These are phyloP conservation scores for Beauveria australis DNA, from an alignment of 2,329 filamentous ascomycete species.

Conservation along the genomic window DNA sequence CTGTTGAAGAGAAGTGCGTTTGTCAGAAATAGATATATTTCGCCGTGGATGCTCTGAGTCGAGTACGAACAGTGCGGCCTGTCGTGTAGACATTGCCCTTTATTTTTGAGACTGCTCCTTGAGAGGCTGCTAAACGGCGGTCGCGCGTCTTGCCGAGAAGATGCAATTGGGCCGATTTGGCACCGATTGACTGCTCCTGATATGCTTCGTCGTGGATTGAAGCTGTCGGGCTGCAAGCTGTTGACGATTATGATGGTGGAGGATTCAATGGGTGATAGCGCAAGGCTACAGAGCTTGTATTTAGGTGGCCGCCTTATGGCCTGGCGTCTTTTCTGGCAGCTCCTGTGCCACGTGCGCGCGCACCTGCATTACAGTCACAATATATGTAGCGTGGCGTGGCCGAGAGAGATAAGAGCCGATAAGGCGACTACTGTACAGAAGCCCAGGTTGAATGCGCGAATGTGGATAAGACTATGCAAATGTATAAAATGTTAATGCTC, in stretches of 20 bases:
- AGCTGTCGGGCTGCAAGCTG: background rate
- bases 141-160: background rate
- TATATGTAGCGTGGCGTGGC: background rate
- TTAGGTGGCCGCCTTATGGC: background rate
- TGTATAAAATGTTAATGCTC: background rate
- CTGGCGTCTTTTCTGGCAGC: background rate
- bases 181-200: background rate
- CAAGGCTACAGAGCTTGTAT: background rate
- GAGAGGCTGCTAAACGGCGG: background rate
- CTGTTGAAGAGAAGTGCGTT: slow-evolving; percentile 26
- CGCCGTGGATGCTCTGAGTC: slow-evolving; percentile 3
- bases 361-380: background rate
- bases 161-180: background rate
- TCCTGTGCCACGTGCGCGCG: background rate
- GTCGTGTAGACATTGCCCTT: slow-evolving; percentile 34
- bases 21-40: background rate
- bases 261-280: background rate
- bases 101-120: background rate
- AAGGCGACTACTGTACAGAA: background rate
- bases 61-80: slow-evolving; percentile 41
- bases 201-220: background rate
- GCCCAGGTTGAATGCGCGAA: background rate
- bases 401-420: background rate
- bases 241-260: background rate
- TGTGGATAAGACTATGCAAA: background rate